Percentiles rank a stretch among this genome's conserved stretches.
phyloP scores from a whole-genome alignment of 495 filamentous ascomycete genomes.

The Bacidia gigantensis region DNA sequence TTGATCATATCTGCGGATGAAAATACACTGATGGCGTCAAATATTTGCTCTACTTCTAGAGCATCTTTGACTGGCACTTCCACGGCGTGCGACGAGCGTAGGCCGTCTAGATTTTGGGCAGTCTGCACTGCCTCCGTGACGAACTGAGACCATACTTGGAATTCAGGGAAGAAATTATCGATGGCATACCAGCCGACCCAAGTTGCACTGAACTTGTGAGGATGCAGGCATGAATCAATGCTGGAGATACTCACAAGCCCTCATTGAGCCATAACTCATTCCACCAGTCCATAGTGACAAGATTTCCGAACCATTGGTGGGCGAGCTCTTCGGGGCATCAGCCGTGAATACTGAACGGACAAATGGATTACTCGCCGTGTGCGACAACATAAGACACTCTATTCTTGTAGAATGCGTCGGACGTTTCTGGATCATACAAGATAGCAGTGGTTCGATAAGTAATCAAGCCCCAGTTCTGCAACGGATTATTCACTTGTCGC shows the following conservation, averaged over 20 bases:
- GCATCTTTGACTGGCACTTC: slow-evolving; percentile 84
- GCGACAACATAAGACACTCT: slow-evolving; percentile 88
- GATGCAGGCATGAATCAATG: neutral
- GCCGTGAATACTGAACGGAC: slow-evolving; percentile 1
- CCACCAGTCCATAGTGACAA: slow-evolving; percentile 76
- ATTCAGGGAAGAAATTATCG: slow-evolving; percentile 81
- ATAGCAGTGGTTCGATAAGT: slow-evolving; percentile 92
- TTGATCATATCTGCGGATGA: slow-evolving; percentile 58
- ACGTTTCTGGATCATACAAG: slow-evolving; percentile 81
- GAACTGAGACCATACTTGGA: slow-evolving; percentile 75
- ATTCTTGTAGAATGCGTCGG: slow-evolving; percentile 76
- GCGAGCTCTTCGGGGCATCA: slow-evolving; percentile 48
- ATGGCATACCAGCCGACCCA: slow-evolving; percentile 95
- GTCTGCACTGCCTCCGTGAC: slow-evolving; percentile 83
- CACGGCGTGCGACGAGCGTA: slow-evolving; percentile 86
- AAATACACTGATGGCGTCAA: slow-evolving; percentile 58
- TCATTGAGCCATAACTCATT: slow-evolving; percentile 95
- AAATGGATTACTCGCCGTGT: slow-evolving; percentile 34
- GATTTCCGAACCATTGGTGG: slow-evolving; percentile 97
- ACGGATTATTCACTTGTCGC: slow-evolving; percentile 51
- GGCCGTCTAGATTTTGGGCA: slow-evolving; percentile 75
- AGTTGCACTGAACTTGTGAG: slow-evolving; percentile 40
- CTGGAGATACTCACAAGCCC: slow-evolving; percentile 43
- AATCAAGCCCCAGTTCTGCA: slow-evolving; percentile 89
- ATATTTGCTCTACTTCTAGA: slow-evolving; percentile 38